These are phyloP conservation scores for Dacryopinax spathularia DNA, from an alignment of 768 basidiomycete genomes.

Conservation along the genomic window DNA sequence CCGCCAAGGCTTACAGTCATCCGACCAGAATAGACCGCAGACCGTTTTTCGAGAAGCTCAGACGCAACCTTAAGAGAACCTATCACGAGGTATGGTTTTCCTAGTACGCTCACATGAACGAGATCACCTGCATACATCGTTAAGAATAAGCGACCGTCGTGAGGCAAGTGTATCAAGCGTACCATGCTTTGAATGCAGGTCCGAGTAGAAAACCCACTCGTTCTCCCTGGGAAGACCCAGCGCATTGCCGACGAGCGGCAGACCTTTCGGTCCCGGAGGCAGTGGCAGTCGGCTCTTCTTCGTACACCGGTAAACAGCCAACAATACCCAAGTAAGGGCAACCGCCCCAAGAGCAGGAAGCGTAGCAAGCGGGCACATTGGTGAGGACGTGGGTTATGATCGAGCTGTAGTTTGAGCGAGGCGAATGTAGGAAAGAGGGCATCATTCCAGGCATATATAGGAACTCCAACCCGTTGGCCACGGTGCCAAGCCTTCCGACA, in stretches of 20 bases:
- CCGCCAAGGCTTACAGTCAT: conserved; percentile 8
- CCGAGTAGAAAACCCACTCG: conserved; percentile 23
- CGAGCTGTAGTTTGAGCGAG: too few relatives aligned
- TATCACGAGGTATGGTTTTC: conserved; percentile 26
- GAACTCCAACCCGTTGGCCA: too few relatives aligned
- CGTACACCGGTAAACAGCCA: too few relatives aligned
- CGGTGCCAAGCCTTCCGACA: too few relatives aligned
- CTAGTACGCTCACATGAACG: conserved; percentile 11
- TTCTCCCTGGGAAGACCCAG: background rate
- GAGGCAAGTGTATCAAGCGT: background rate
- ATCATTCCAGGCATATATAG: too few relatives aligned
- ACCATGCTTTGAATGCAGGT: background rate
- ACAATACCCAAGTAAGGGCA: too few relatives aligned
- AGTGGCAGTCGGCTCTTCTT: too few relatives aligned
- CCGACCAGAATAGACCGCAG: conserved; percentile 30
- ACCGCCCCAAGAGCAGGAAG: too few relatives aligned
- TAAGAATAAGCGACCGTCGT: background rate
- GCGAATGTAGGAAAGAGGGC: too few relatives aligned
- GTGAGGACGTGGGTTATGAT: too few relatives aligned
- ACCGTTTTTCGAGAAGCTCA: conserved; percentile 32
- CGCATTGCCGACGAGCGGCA: background rate
- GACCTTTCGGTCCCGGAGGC: conserved; percentile 19
- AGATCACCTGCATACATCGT: background rate
- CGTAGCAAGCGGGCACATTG: too few relatives aligned
- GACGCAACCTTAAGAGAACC: conserved; percentile 25